These are phyloP conservation scores for Nadsonia starkeyi-henricii DNA, from an alignment of 1,139 yeast species.

Conservation along the genomic window DNA sequence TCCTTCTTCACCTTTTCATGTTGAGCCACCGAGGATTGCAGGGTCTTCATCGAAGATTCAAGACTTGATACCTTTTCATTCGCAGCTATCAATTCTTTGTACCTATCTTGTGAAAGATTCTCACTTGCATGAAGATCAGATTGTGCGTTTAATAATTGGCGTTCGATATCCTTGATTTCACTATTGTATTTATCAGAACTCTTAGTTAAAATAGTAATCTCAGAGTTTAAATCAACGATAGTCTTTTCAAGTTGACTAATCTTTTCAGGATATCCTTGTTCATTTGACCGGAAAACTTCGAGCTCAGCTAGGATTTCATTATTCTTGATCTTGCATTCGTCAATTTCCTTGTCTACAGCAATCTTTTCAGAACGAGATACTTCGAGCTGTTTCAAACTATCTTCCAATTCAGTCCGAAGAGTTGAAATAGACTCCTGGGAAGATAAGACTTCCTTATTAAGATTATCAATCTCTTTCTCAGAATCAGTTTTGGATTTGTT, in stretches of 20 bases:
- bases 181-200: conserved; percentile 20
- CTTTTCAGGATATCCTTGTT: neutral
- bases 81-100: conserved; percentile 11
- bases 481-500: conserved; percentile 3
- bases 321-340: neutral
- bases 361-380: neutral
- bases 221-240: conserved; percentile 10
- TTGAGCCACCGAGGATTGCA: conserved; percentile 5
- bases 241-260: conserved; percentile 2
- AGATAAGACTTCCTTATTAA: neutral
- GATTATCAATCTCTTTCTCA: conserved; percentile 1
- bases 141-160: conserved; percentile 3
- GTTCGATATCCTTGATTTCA: conserved; percentile 16
- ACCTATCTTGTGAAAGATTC: conserved; percentile 10
- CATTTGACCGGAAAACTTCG: neutral
- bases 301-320: neutral
- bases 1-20: conserved; percentile 7
- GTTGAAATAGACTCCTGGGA: neutral
- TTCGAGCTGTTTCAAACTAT: neutral
- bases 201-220: conserved; percentile 9
- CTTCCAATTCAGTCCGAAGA: neutral
- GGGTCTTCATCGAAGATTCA: conserved; percentile 7
- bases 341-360: neutral
- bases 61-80: conserved; percentile 9
- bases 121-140: conserved; percentile 1